Base-by-base conservation (phyloP, 495 filamentous ascomycete species). In the Barbatosphaeria neglecta region DNA sequence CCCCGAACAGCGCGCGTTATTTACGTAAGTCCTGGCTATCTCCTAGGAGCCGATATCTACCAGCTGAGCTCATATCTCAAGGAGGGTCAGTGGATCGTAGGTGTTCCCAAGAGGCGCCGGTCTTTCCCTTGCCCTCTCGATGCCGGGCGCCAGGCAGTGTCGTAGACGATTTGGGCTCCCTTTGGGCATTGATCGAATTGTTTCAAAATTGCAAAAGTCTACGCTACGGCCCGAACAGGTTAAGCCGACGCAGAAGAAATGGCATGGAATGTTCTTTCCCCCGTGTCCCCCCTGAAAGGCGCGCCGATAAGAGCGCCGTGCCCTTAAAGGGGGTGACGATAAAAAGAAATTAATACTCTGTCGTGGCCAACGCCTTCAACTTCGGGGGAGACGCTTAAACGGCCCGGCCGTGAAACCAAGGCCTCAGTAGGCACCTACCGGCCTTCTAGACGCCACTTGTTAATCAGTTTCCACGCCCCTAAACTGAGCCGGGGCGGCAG, bases 131-230 rank as follows among this genome's bases (percentile, higher is more conserved):
- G n/a, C n/a, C n/a, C n/a, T n/a, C 13, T 11, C 31, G 31, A 35
- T 35, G 31, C 31, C 31, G 13, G 5, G 31, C 31, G 13, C 3
- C 13, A 11, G 9, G 31, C 31, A n/a, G 31, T n/a, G 16, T 3
- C 6, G 6, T n/a, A 35, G 27, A 10, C 31, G 31, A 55, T 48
- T 62, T 57, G 56, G 54, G 52, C 52, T 2, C 31, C 13, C 53
- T 48, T 62, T 57, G 56, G 54, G 52, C 52, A 62, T 62, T 55
- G 56, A 58, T 56, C 48, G 43, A 31, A 45, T 39, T 49, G 59
- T 62, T 62, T 62, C 59, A 60, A 54, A 55, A 56, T 52, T 50
- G 51, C 54, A 54, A 59, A 47, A 48, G 48, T 48, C 49, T 48
- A 43, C 28, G 25, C 57, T 55, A 60, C 50, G 22, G 50, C 59